A percentile compares a stretch with the other conserved stretches of the same genome.
These are phyloP conservation scores for Colletotrichum noveboracense DNA, from an alignment of 2,329 filamentous ascomycete species.

Conservation along the genomic window DNA sequence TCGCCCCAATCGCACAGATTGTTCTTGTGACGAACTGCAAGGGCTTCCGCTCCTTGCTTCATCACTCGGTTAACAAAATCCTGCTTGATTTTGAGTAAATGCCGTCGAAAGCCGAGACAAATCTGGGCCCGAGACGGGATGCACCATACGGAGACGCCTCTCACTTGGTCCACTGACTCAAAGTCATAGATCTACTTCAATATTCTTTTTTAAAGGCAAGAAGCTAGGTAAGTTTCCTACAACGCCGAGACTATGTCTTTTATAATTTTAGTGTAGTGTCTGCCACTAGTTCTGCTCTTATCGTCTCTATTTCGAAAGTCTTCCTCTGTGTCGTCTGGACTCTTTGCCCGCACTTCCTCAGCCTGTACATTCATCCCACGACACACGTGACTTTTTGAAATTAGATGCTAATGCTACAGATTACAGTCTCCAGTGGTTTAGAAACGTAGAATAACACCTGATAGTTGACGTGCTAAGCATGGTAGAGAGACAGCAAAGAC, in stretches of 20 bases:
- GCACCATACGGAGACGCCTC: neutral
- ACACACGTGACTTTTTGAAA: neutral
- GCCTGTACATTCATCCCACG: neutral
- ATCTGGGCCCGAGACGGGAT: neutral
- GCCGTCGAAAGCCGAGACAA: neutral
- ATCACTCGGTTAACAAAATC: neutral
- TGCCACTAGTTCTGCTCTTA: neutral
- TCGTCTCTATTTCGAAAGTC: neutral
- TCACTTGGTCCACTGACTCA: too few relatives aligned
- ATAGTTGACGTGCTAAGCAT: neutral
- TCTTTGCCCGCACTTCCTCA: too few relatives aligned
- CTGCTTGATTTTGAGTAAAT: neutral
- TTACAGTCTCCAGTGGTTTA: fast-evolving
- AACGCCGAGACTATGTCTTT: neutral
- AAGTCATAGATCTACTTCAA: neutral
- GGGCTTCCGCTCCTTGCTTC: neutral
- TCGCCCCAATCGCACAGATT: neutral
- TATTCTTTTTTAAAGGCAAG: neutral
- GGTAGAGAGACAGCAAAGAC: neutral
- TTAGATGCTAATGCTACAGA: fast-evolving
- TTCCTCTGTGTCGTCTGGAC: neutral
- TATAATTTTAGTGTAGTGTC: neutral
- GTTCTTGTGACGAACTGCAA: neutral
- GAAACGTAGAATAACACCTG: fast-evolving
- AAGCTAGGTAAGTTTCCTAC: neutral